These are phyloP conservation scores for Zymoseptoria ardabiliae DNA, from an alignment of 2,329 filamentous ascomycete genomes.

Conservation along the genomic window DNA sequence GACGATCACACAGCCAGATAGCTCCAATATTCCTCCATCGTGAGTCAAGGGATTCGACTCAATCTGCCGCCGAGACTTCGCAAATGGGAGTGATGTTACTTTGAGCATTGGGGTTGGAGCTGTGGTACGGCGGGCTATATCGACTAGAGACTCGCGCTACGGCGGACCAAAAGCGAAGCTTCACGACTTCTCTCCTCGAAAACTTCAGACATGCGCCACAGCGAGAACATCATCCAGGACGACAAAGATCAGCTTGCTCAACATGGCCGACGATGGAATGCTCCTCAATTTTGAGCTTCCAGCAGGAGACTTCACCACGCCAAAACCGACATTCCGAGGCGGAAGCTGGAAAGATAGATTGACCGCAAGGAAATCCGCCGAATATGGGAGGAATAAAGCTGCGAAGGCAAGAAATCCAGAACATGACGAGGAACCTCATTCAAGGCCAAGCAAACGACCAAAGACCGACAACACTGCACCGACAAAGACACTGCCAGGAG, in stretches of 20 bases:
- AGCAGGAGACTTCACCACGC: constrained; percentile 56
- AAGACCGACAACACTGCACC: constrained; percentile 13
- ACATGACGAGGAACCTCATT: background rate
- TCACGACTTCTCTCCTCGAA: background rate
- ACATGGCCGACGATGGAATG: constrained; percentile 92
- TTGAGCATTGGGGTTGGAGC: background rate
- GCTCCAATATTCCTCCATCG: background rate
- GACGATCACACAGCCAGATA: background rate
- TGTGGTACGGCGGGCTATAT: background rate
- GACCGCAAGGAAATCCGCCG: constrained; percentile 63
- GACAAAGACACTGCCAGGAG: constrained; percentile 13
- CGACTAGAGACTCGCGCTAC: background rate
- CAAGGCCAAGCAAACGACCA: constrained; percentile 13
- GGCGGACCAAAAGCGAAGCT: background rate
- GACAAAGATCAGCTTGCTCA: background rate
- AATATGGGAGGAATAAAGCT: constrained; percentile 44
- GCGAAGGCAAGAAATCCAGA: constrained; percentile 15
- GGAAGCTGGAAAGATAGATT: constrained; percentile 90
- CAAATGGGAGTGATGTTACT: background rate
- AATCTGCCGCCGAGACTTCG: background rate
- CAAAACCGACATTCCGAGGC: constrained; percentile 67
- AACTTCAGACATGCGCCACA: background rate
- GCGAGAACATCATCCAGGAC: background rate
- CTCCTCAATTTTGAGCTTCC: constrained; percentile 79
- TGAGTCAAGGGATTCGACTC: background rate